Conservation (phyloP, 495 filamentous ascomycete species). For the Amniculicola lignicola region DNA sequence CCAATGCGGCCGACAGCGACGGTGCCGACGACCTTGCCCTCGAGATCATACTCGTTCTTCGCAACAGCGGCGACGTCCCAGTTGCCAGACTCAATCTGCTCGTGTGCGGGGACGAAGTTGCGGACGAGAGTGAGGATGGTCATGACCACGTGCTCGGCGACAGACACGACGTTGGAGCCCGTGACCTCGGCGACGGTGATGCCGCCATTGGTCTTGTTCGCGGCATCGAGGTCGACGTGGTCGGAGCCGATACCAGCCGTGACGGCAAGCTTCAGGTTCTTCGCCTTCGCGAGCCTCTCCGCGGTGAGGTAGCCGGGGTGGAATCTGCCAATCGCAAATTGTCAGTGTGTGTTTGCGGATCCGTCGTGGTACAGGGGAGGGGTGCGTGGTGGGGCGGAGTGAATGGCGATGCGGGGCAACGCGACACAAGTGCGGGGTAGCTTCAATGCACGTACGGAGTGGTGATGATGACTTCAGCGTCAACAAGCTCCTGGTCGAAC, state of each 20-base stretch:
- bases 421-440: conserved; percentile 26
- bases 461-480: conserved; percentile 98
- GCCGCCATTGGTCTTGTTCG: conserved; percentile 97
- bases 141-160: conserved; percentile 80
- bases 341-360: conserved; percentile 1
- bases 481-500: conserved; percentile 92
- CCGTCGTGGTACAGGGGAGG: neutral
- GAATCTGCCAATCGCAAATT: conserved; percentile 58
- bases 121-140: conserved; percentile 94
- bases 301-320: conserved; percentile 97
- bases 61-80: conserved; percentile 95
- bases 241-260: conserved; percentile 98
- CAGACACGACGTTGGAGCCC: conserved; percentile 56
- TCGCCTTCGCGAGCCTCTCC: conserved; percentile 93
- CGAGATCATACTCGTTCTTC: conserved; percentile 96
- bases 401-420: conserved; percentile 19
- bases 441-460: conserved; percentile 72
- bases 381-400: conserved; percentile 8
- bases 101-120: conserved; percentile 97
- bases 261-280: conserved; percentile 93
- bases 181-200: conserved; percentile 97
- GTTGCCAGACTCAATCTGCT: conserved; percentile 80
- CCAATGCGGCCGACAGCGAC: conserved; percentile 97
- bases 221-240: conserved; percentile 93
- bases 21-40: conserved; percentile 96